phyloP scores from a whole-genome alignment of 176 grass and related monocot genomes.

The Aegilops bicornis region DNA sequence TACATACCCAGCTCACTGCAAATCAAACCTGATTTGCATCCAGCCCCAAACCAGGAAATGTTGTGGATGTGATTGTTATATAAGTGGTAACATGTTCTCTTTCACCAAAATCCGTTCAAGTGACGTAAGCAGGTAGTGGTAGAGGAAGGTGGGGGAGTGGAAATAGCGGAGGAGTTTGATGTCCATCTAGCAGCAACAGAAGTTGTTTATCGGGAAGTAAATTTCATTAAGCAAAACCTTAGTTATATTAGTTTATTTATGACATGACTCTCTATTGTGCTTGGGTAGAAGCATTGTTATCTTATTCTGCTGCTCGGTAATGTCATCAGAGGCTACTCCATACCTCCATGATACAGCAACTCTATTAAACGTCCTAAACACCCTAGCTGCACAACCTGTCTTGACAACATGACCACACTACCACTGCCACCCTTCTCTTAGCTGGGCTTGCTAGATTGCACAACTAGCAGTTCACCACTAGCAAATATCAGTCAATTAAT shows the following conservation, averaged over 20 bases:
- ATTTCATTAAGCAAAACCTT: background rate
- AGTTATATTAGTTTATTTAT: background rate
- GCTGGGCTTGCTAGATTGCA: too few species aligned
- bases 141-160: background rate
- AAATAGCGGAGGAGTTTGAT: background rate
- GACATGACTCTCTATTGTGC: background rate
- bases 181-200: background rate
- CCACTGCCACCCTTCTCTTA: too few species aligned
- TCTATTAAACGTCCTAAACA: too few species aligned
- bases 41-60: background rate
- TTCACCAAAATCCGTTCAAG: background rate
- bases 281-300: background rate
- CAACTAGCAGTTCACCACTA: too few species aligned
- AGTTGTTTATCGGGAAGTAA: background rate
- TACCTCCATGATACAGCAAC: background rate
- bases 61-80: background rate
- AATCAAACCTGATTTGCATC: background rate
- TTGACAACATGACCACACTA: too few species aligned
- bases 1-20: background rate
- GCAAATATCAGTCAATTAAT: too few species aligned
- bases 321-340: background rate
- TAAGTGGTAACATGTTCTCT: constrained; percentile 3
- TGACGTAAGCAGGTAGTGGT: background rate
- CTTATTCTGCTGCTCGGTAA: background rate
- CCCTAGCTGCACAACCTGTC: too few species aligned